Evolutionary conservation across 2,329 filamentous ascomycete genomes (phyloP), one percentile per base, ranked within the genome.

Genomic region (Ambrosiella xylebori): DNA sequence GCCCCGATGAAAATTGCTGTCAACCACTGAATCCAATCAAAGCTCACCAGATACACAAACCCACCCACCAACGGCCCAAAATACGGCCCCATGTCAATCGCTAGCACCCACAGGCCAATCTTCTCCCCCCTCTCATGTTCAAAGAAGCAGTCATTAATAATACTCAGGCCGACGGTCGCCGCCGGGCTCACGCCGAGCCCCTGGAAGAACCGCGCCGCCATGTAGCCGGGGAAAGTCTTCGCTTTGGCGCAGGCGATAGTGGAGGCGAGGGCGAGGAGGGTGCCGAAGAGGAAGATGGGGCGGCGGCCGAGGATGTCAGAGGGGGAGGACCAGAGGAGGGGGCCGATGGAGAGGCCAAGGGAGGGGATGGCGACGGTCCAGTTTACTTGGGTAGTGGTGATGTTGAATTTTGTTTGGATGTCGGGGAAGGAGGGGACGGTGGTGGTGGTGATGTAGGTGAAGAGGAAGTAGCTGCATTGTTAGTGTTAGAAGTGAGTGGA

Each of bases 141-240:
- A 62, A 76, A 80, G 62, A 78, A 81, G 13, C 79, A 63, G 65
- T 79, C 76, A 61, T 74, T 74, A 59, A 78, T 71, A 61, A 79
- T 71, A 35, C 75, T 75, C 64, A 80, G 69, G 0, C 78, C 78
- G 11, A 80, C 74, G 1, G 74, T 79, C 3, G 75, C 70, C 1
- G 73, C 76, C 3, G 77, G 77, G 47, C 73, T 72, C 12, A 76
- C 75, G 0, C 77, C 77, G 8, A 80, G 68, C 0, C 78, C 78
- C 63, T 81, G 77, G 63, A 80, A 78, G 63, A 80, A 79, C 2
- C 78, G 68, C 1, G 75, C 76, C n/a, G 74, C 73, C 75, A 81
- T 78, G 65, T 80, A 80, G 0, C 72, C 72, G 1, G 65, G 62
- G 63, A 77, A 77, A 36, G 65, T 65, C 4, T 66, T 62, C 13